Base-by-base conservation (phyloP, 139 green algal species). In the Chlorella sp. region DNA sequence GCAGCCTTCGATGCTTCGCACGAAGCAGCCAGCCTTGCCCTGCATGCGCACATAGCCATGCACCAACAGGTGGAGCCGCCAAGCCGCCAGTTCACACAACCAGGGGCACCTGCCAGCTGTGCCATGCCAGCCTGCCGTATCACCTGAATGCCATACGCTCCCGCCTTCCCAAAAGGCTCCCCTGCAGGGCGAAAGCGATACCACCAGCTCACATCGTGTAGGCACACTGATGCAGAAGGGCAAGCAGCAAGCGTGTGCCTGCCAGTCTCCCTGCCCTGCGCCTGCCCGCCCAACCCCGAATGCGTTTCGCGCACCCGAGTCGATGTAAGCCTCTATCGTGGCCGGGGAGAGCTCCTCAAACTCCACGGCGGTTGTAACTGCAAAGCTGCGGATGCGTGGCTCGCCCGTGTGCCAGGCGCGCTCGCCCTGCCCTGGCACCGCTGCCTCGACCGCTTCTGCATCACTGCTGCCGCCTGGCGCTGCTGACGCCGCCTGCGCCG, bases 121-220 rank as follows among this genome's bases (percentile, higher is more conserved):
- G 15, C 5, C 5, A 46, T 27, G 8, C 2, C 2, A 67, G 6
- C 38, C 61, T 15, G 36, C 23, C n/a, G 12, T 8, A 48, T 36
- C 51, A 74, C 91, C 73, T 98, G 93, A 45, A 91, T 91, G 29
- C 89, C 89, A 74, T 94, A 94, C 19, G 60, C 68, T 35, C 90
- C 91, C 25, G 92, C 92, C 80, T 97, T 97, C 36, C 90, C 92
- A 79, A 92, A 94, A 5, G 87, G 85, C 77, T 97, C 89, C 8
- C 90, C 89, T 88, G 83, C 67, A 65, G n/a, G n/a, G 27, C n/a
- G n/a, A n/a, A n/a, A n/a, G n/a, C n/a, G n/a, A n/a, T n/a, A n/a
- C n/a, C n/a, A n/a, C n/a, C n/a, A n/a, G n/a, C n/a, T n/a, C n/a
- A n/a, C n/a, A n/a, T n/a, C n/a, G n/a, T n/a, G n/a, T n/a, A n/a